phyloP scores from a whole-genome alignment of 768 basidiomycete species.

The Postia placenta region DNA sequence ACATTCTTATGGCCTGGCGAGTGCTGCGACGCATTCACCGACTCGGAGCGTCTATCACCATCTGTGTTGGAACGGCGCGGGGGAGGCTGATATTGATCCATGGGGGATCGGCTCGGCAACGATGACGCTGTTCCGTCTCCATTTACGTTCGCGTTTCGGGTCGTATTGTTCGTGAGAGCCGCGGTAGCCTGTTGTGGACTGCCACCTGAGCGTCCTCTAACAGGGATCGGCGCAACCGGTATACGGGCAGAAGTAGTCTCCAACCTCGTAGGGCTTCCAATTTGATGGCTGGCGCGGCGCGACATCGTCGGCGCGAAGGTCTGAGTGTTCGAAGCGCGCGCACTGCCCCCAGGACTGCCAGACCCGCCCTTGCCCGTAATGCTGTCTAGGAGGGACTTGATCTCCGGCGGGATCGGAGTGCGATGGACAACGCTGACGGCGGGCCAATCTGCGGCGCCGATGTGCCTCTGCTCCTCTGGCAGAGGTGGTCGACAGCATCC shows the following conservation, averaged over 20 bases:
- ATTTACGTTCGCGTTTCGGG: slow-evolving; percentile 31
- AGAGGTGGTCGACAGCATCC: slow-evolving; percentile 82
- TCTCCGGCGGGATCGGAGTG: slow-evolving; percentile 65
- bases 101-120: slow-evolving; percentile 30
- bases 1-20: slow-evolving; percentile 56
- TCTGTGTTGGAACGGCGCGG: slow-evolving; percentile 41
- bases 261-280: slow-evolving; percentile 15
- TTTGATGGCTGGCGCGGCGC: slow-evolving; percentile 18
- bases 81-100: slow-evolving; percentile 37
- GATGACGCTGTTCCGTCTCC: slow-evolving; percentile 40
- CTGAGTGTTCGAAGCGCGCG: slow-evolving; percentile 9
- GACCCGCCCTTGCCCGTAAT: slow-evolving; percentile 27
- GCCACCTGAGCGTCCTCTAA: slow-evolving; percentile 45
- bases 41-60: slow-evolving; percentile 47
- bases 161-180: slow-evolving; percentile 32
- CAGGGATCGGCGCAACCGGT: slow-evolving; percentile 25
- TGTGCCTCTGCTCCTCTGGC: slow-evolving; percentile 49
- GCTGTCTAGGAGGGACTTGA: slow-evolving; percentile 61
- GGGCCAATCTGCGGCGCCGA: slow-evolving; percentile 74
- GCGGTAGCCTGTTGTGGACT: slow-evolving; percentile 45
- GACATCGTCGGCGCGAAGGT: slow-evolving; percentile 18
- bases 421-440: slow-evolving; percentile 72
- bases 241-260: slow-evolving; percentile 15
- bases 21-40: slow-evolving; percentile 39
- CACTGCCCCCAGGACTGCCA: slow-evolving; percentile 10